Base-by-base conservation (phyloP, 108 stramenopile genomes). In the Pseudonitzschia delicatissima region DNA sequence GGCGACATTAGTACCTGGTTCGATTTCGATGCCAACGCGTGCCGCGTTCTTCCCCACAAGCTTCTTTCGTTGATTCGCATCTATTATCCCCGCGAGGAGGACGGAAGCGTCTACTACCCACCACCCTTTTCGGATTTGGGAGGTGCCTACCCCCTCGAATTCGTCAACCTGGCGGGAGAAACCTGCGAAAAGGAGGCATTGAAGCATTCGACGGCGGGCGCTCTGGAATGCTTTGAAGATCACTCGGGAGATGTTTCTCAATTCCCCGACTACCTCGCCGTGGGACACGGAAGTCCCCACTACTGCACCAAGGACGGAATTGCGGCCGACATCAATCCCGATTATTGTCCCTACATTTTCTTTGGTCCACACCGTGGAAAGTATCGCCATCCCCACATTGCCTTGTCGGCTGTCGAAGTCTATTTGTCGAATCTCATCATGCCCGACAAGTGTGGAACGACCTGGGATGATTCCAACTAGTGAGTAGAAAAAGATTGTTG, bases 391-490 rank as follows among this genome's bases (percentile, higher is more conserved):
- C 52, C 52, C 5, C 52, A 53, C 52, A 23, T 53, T 25, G 52
- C 52, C 15, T 53, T 53, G 6, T 21, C 52, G 29, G 26, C 52
- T 8, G 52, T 53, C 0, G 52, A 53, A 28, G 27, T 26, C 6
- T 53, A 27, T 23, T 0, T 53, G n/a, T 21, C 52, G 13, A 53
- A 53, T 23, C 52, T 53, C 15, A 26, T 53, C 29, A 53, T 53
- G 52, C 52, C 52, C 5, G 52, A 53, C 15, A 53, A 53, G 23
- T 53, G 52, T 23, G 28, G 52, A 53, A 33, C 29, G 5, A 53
- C 52, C 7, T 53, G 52, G 52, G 52, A 53, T 28, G 52, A 53
- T 53, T 53, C 52, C 7, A 53, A 53, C 52, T 53, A 27, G 52
- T 53, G 23, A 53, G 52, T n/a, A n/a, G n/a, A n/a, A n/a, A n/a